Base-by-base conservation (phyloP, 495 filamentous ascomycete species). In the Aspergillus olivimuriae region DNA sequence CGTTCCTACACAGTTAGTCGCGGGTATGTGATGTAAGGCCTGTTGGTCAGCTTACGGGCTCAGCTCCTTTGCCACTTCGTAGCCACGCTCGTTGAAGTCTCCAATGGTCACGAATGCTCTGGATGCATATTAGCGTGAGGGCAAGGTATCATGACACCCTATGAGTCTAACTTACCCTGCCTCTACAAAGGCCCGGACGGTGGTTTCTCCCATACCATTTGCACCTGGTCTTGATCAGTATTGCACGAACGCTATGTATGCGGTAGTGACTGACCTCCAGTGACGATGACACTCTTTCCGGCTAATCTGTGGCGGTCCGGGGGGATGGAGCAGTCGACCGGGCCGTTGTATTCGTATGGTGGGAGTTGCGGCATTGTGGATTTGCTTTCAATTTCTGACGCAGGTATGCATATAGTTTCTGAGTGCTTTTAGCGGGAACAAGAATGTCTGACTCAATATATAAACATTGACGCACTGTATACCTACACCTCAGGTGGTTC, bases 141-240 rank as follows among this genome's bases (percentile, higher is more conserved):
- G 34, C 30, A 33, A 7, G 1, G 2, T 46, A 0, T 30, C 10
- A 20, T 9, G 2, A 20, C 5, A 21, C 5, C 6, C 3, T 26
- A 12, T 18, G 28, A 26, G 16, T 1, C 16, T 8, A 15, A n/a
- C 38, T 16, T 34, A 41, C 34, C 63, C 62, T 23, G 55, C 55
- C 5, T 50, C 54, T 1, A 56, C 55, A 41, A 69, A 62, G 2
- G 59, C 46, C 2, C 55, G 54, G 8, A 65, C 60, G 15, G 52
- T 64, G 4, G 53, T 58, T 47, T 67, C 60, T 39, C 66, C 68
- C 41, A 72, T 72, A 26, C 68, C 68, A 51, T 65, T 68, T 39
- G 62, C 66, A 32, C 64, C 62, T 39, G 50, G 43, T 38, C 56
- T 26, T 5, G 11, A 4, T 34, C n/a, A 49, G 31, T 18, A 16